phyloP scores from a whole-genome alignment of 1,139 yeast species.

The Suhomyces guaymorum region DNA sequence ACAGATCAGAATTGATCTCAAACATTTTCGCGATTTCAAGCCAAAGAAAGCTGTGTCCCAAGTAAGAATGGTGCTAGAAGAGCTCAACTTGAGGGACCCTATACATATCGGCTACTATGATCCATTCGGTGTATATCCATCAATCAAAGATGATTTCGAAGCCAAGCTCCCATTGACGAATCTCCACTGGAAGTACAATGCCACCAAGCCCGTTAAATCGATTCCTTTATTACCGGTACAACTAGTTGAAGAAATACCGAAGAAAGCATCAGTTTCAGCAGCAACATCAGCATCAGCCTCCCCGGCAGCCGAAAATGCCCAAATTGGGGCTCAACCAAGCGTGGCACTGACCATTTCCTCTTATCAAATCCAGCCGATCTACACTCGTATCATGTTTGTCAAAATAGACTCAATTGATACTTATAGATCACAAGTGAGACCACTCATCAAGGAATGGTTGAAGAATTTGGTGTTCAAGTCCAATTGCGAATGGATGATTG shows the following conservation, averaged over 20 bases:
- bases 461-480: conserved; percentile 44
- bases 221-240: conserved; percentile 62
- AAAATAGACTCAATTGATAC: conserved; percentile 66
- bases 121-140: conserved; percentile 70
- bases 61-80: conserved; percentile 18
- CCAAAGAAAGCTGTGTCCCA: not conserved
- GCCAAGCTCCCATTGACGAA: conserved; percentile 65
- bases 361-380: conserved; percentile 37
- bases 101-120: conserved; percentile 74
- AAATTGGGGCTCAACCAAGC: too few species aligned
- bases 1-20: not conserved
- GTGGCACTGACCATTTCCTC: too few species aligned
- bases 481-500: conserved; percentile 63
- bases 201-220: conserved; percentile 61
- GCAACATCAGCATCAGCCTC: not conserved
- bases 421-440: conserved; percentile 78
- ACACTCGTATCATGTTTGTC: conserved; percentile 69
- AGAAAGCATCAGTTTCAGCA: conserved; percentile 10
- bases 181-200: conserved; percentile 72
- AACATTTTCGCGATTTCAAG: not conserved
- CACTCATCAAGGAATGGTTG: conserved; percentile 81
- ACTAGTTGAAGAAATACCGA: conserved; percentile 63
- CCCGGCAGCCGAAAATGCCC: conserved; percentile 1
- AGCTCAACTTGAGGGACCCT: conserved; percentile 25
- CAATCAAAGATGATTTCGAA: conserved; percentile 52